A percentile compares a stretch with the other conserved stretches of the same genome.
Conservation (phyloP, 75 land plant species). For the Cunninghamia lanceolata region DNA sequence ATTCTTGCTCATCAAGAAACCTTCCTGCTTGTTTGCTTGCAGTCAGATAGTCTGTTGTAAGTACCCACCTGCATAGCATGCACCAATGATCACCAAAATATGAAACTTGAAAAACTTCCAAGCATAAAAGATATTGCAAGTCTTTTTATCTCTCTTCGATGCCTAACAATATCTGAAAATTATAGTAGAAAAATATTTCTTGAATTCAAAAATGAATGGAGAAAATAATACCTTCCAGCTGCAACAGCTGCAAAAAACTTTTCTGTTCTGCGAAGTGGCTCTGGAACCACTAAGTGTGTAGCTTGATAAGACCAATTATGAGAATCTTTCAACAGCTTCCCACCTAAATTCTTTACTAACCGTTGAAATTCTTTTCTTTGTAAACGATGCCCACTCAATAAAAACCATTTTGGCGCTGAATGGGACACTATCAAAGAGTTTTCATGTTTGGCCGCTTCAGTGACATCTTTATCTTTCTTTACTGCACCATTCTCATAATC, state of each 20-base stretch:
- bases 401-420: conserved; percentile 43
- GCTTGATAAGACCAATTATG: conserved; percentile 89
- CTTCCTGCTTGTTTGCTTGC: conserved; percentile 67
- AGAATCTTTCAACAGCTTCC: conserved; percentile 62
- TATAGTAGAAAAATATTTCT: neutral
- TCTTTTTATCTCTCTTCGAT: neutral
- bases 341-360: conserved; percentile 51
- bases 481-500: neutral
- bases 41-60: conserved; percentile 60
- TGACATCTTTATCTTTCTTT: neutral
- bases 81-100: neutral
- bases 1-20: conserved; percentile 64
- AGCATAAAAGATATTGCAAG: neutral
- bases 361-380: conserved; percentile 66
- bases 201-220: neutral
- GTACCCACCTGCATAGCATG: conserved; percentile 70
- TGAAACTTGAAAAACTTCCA: neutral
- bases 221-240: conserved; percentile 65
- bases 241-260: conserved; percentile 92
- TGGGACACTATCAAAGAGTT: neutral
- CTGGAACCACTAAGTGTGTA: conserved; percentile 76
- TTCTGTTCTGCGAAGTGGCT: conserved; percentile 76
- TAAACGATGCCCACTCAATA: conserved; percentile 66
- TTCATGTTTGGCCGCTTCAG: neutral
- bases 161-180: neutral